phyloP scores from a whole-genome alignment of 2,329 filamentous ascomycete genomes.

The Lecanicillium sp. region DNA sequence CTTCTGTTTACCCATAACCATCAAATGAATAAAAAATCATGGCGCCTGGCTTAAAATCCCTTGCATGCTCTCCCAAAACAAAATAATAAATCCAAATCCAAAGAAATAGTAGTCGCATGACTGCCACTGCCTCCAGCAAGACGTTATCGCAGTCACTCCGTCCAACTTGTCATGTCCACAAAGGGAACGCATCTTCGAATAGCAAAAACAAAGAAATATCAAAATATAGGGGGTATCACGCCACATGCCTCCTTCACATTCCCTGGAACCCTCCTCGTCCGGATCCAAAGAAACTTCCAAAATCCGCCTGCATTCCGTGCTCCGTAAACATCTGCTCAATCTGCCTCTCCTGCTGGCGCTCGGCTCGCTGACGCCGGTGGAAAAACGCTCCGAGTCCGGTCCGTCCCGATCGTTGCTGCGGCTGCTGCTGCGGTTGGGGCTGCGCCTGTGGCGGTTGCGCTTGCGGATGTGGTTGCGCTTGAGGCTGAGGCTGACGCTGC shows the following conservation, averaged over 20 bases:
- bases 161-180: too few relatives aligned
- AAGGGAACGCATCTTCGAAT: background rate
- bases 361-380: constrained; percentile 13
- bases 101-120: too few relatives aligned
- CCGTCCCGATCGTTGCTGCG: constrained; percentile 13
- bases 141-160: too few relatives aligned
- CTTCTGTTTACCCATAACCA: too few relatives aligned
- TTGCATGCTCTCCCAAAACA: too few relatives aligned
- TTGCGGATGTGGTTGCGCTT: constrained; percentile 12
- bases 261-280: constrained; percentile 35
- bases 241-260: constrained; percentile 26
- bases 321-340: constrained; percentile 45
- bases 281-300: constrained; percentile 38
- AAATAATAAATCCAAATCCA: too few relatives aligned
- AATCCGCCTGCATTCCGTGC: constrained; percentile 37
- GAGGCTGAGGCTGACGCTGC: constrained; percentile 10
- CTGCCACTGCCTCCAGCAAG: too few relatives aligned
- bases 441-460: constrained; percentile 23
- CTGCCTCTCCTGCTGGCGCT: constrained; percentile 26
- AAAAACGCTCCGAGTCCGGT: constrained; percentile 16
- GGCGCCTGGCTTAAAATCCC: too few relatives aligned
- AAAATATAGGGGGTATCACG: constrained; percentile 28
- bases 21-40: too few relatives aligned
- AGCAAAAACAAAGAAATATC: constrained; percentile 10
- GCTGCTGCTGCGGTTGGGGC: constrained; percentile 13